Conservation (phyloP, 371 early-diverging fungal species). For the Mucor velutinosus region DNA sequence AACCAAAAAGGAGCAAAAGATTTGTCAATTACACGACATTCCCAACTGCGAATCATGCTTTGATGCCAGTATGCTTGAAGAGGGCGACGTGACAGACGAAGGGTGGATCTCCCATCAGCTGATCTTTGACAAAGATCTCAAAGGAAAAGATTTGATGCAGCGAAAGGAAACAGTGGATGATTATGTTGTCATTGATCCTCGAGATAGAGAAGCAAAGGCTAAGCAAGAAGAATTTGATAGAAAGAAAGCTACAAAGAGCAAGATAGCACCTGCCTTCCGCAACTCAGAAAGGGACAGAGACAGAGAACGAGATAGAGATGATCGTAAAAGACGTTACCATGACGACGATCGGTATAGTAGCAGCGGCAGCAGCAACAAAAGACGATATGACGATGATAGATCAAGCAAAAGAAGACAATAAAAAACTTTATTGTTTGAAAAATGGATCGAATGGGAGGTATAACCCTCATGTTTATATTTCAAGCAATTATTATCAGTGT, state of each 20-base stretch:
- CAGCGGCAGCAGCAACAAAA: not conserved
- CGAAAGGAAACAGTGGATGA: conserved; percentile 69
- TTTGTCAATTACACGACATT: conserved; percentile 65
- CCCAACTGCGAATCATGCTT: conserved; percentile 71
- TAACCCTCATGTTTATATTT: not conserved
- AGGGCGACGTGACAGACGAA: conserved; percentile 42
- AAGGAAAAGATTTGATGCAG: conserved; percentile 64
- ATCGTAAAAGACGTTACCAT: conserved; percentile 12
- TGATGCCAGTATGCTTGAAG: conserved; percentile 16
- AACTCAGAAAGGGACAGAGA: conserved; percentile 13
- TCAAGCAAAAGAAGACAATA: not conserved
- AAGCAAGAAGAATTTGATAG: conserved; percentile 42
- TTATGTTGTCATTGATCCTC: conserved; percentile 79
- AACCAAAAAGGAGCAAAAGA: conserved; percentile 31
- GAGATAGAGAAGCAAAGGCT: conserved; percentile 46
- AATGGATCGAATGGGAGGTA: not conserved
- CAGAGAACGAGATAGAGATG: conserved; percentile 8
- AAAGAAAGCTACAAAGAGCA: conserved; percentile 26
- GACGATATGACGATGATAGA: conserved; percentile 8
- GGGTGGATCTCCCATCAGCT: conserved; percentile 77
- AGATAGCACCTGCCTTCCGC: conserved; percentile 21
- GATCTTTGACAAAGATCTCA: conserved; percentile 68
- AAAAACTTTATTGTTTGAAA: not conserved
- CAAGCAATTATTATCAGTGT: not conserved
- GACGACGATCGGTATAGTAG: conserved; percentile 21